phyloP scores from a whole-genome alignment of 768 basidiomycete species.

The Rubroboletus pulcherrimus region DNA sequence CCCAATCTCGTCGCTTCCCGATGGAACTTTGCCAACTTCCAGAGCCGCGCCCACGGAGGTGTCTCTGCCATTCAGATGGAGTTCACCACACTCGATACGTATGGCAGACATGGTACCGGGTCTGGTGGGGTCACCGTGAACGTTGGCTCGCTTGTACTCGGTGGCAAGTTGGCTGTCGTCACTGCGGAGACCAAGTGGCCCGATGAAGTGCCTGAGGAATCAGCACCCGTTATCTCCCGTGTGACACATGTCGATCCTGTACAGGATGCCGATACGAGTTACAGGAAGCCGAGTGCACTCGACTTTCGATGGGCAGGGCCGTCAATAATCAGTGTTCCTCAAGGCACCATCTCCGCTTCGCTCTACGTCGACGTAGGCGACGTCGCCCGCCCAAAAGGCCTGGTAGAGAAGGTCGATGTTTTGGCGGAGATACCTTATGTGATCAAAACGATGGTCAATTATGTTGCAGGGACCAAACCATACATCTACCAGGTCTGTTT shows the following conservation, averaged over 20 bases:
- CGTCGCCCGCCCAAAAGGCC: conserved; percentile 57
- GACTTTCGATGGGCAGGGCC: conserved; percentile 76
- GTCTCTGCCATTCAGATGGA: conserved; percentile 95
- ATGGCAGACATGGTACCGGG: conserved; percentile 76
- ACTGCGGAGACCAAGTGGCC: conserved; percentile 81
- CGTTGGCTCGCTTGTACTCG: conserved; percentile 80
- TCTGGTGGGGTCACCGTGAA: conserved; percentile 84
- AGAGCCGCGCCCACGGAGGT: conserved; percentile 65
- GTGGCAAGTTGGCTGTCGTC: conserved; percentile 68
- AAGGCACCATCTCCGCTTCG: conserved; percentile 54
- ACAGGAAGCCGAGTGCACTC: conserved; percentile 66
- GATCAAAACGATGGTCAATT: conserved; percentile 88
- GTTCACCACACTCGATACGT: conserved; percentile 75
- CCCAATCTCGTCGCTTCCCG: conserved; percentile 88
- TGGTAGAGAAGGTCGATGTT: conserved; percentile 92
- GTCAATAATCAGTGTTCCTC: conserved; percentile 49
- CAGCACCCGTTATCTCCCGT: conserved; percentile 56
- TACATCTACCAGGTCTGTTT: conserved; percentile 85
- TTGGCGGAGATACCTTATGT: conserved; percentile 93
- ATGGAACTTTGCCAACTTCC: conserved; percentile 97
- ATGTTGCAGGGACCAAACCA: conserved; percentile 90
- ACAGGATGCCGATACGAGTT: conserved; percentile 78
- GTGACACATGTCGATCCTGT: conserved; percentile 58
- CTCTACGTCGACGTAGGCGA: conserved; percentile 57
- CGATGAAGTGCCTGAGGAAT: conserved; percentile 48